These are phyloP conservation scores for Cladosporium oxysporum DNA, from an alignment of 2,329 filamentous ascomycete species.

Conservation along the genomic window DNA sequence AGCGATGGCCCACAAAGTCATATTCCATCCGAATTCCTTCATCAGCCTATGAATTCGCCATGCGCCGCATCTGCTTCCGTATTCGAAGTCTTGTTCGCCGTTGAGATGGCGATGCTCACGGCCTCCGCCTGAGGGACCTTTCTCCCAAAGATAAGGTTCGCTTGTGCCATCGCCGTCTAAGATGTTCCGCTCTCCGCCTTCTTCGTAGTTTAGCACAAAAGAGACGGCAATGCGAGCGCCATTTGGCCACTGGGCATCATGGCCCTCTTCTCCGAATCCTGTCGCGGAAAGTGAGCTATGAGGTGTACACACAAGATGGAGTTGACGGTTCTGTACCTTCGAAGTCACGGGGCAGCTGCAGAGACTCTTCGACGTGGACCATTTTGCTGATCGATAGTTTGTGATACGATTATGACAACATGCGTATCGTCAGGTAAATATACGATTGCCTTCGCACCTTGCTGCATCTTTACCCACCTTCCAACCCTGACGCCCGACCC, in stretches of 20 bases:
- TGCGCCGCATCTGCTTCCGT: constrained; percentile 39
- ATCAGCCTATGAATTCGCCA: constrained; percentile 47
- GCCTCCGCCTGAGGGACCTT: constrained; percentile 30
- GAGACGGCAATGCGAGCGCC: constrained; percentile 46
- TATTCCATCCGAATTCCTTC: constrained; percentile 46
- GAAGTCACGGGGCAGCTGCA: constrained; percentile 43
- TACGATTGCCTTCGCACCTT: not conserved
- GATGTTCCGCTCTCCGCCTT: constrained; percentile 44
- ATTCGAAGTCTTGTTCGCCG: constrained; percentile 49
- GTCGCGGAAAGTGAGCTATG: not conserved
- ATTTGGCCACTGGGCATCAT: constrained; percentile 44
- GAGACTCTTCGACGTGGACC: constrained; percentile 37
- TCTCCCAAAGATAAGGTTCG: constrained; percentile 45
- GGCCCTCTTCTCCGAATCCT: constrained; percentile 30
- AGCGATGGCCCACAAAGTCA: constrained; percentile 47
- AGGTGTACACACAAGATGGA: not conserved
- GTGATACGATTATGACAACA: not conserved
- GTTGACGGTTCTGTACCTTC: constrained; percentile 30
- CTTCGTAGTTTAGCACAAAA: constrained; percentile 51
- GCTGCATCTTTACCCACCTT: not conserved
- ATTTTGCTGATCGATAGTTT: constrained; percentile 20
- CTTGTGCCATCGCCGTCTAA: constrained; percentile 43
- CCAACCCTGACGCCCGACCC: not conserved
- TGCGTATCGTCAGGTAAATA: not conserved
- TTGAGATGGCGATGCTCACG: constrained; percentile 44